Evolutionary conservation across 2,329 filamentous ascomycete genomes (phyloP).

Genomic region (Stachybotrys chlorohalonatus): DNA sequence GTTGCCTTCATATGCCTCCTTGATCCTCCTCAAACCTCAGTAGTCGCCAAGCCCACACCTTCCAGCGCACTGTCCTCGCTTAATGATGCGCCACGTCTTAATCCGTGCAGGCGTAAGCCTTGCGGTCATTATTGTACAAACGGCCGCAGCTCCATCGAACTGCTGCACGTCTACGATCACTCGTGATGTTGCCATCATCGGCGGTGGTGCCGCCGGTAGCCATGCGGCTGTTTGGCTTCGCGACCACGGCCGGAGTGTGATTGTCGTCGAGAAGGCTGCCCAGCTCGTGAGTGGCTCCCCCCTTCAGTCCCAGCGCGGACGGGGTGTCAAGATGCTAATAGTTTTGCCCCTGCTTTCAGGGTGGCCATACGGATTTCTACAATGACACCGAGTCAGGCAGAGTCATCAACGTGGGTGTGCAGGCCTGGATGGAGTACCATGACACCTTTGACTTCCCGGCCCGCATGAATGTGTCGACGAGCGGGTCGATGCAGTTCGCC

Average conservation of each 20-base stretch:
- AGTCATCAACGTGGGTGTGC: constrained; percentile 22
- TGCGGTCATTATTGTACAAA: background rate
- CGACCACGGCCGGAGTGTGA: background rate
- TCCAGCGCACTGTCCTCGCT: background rate
- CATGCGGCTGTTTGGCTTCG: background rate
- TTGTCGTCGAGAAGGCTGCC: background rate
- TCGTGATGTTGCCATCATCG: background rate
- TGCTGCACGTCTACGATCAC: background rate
- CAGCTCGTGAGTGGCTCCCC: background rate
- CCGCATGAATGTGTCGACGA: constrained; percentile 19
- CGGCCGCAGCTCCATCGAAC: background rate
- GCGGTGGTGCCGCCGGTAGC: background rate
- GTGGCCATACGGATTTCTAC: constrained; percentile 39
- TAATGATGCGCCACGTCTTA: background rate
- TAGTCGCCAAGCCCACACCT: background rate
- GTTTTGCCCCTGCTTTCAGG: constrained; percentile 14
- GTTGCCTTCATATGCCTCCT: background rate
- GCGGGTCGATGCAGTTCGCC: constrained; percentile 14
- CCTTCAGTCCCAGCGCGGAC: background rate
- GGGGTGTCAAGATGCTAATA: background rate
- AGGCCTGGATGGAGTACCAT: constrained; percentile 22
- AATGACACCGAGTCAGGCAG: constrained; percentile 23
- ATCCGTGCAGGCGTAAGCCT: background rate
- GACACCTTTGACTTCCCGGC: constrained; percentile 21
- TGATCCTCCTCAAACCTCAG: background rate